Conservation (phyloP, 2,329 filamentous ascomycete species). For the Tolypocladium endophyticum region DNA sequence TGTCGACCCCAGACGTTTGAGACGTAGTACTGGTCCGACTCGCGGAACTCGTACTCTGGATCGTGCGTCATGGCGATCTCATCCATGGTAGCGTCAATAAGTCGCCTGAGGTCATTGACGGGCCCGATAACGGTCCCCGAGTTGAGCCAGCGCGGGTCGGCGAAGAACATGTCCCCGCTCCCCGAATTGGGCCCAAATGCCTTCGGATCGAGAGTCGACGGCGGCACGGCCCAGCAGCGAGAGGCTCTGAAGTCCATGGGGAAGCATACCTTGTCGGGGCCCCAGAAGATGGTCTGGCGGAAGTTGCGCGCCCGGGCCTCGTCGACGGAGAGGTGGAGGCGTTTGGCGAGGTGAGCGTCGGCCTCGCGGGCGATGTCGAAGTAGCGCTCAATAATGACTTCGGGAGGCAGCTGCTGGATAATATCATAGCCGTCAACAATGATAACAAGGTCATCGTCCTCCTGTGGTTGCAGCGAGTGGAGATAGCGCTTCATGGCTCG, state of each 20-base stretch:
- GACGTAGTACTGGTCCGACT: slow-evolving; percentile 33
- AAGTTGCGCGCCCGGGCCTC: slow-evolving; percentile 18
- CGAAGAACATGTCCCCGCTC: slow-evolving; percentile 16
- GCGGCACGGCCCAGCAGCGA: slow-evolving; percentile 29
- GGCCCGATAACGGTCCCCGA: slow-evolving; percentile 35
- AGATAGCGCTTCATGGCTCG: slow-evolving; percentile 25
- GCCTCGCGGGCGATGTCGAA: slow-evolving; percentile 40
- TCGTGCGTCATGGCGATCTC: slow-evolving; percentile 23
- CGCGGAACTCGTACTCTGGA: slow-evolving; percentile 15
- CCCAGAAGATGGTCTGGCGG: slow-evolving; percentile 30
- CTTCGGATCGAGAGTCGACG: slow-evolving; percentile 17
- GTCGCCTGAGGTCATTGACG: slow-evolving; percentile 15
- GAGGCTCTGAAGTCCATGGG: slow-evolving; percentile 22
- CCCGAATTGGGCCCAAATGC: slow-evolving; percentile 26
- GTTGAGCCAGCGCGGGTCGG: slow-evolving; percentile 31
- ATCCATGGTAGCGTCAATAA: slow-evolving; percentile 14
- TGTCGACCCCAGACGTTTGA: slow-evolving; percentile 31
- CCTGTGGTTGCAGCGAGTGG: slow-evolving; percentile 12
- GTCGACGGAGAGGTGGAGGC: slow-evolving; percentile 31
- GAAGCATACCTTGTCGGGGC: slow-evolving; percentile 34
- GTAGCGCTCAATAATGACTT: slow-evolving; percentile 53
- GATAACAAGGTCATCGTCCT: slow-evolving; percentile 49
- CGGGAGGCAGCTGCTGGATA: slow-evolving; percentile 54
- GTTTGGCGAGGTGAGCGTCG: slow-evolving; percentile 38
- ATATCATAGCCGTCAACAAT: slow-evolving; percentile 54